Evolutionary conservation across 495 filamentous ascomycete genomes (phyloP).

Genomic region (Pseudevernia furfuracea): DNA sequence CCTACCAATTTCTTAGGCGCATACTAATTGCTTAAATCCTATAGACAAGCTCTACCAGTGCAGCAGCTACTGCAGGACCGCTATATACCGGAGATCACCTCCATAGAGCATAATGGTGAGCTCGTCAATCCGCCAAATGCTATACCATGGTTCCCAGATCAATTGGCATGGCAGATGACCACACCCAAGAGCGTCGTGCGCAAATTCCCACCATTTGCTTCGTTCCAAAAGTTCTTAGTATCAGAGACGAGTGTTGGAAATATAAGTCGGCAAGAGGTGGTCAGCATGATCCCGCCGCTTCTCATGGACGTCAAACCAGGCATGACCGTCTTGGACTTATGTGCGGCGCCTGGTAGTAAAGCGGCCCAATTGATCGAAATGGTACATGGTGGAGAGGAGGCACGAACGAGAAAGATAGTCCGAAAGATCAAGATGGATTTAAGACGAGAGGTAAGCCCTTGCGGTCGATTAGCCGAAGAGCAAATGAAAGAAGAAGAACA

Average conservation of each 20-base stretch:
- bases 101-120: slow-evolving; percentile 72
- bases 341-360: slow-evolving; percentile 94
- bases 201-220: slow-evolving; percentile 82
- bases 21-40: slow-evolving; percentile 6
- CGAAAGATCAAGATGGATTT: slow-evolving; percentile 45
- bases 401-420: slow-evolving; percentile 55
- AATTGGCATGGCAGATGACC: slow-evolving; percentile 91
- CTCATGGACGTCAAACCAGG: slow-evolving; percentile 84
- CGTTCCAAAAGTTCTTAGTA: slow-evolving; percentile 97
- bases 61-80: slow-evolving; percentile 74
- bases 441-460: slow-evolving; percentile 41
- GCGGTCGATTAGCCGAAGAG: slow-evolving; percentile 34
- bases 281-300: slow-evolving; percentile 97
- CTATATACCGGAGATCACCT: slow-evolving; percentile 81
- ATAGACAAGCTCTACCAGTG: slow-evolving; percentile 76
- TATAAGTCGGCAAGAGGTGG: slow-evolving; percentile 91
- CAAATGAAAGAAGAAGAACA: slow-evolving; percentile 41
- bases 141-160: slow-evolving; percentile 86
- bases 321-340: slow-evolving; percentile 90
- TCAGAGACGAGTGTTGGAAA: slow-evolving; percentile 95
- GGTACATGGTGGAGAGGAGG: slow-evolving; percentile 86
- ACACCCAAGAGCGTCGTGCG: slow-evolving; percentile 90
- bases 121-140: slow-evolving; percentile 70
- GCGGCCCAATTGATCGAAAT: slow-evolving; percentile 90
- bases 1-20: not conserved